These are phyloP conservation scores for Boehmeria nivea DNA, from an alignment of 306 rosid species.

Conservation along the genomic window DNA sequence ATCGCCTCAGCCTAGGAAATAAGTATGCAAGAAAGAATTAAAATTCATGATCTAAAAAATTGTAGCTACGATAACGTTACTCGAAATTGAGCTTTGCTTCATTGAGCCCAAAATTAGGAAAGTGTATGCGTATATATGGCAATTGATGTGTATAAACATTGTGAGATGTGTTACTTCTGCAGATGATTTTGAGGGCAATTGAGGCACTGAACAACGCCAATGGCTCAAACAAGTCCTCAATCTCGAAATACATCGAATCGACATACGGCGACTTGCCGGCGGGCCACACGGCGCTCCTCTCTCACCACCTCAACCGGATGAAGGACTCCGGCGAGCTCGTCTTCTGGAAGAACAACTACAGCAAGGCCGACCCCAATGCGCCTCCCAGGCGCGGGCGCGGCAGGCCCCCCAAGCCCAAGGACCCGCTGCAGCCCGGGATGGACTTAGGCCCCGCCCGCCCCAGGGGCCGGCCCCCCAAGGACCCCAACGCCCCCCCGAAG, in stretches of 20 bases:
- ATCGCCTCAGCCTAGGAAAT: no score
- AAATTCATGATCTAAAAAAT: no score
- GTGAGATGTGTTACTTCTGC: slow-evolving; percentile 4
- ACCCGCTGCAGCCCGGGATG: slow-evolving; percentile 19
- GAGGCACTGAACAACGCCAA: slow-evolving; percentile 43
- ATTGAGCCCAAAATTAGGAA: not conserved
- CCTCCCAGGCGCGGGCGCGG: slow-evolving; percentile 79
- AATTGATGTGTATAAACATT: no score
- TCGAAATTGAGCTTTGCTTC: not conserved
- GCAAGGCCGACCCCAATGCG: slow-evolving; percentile 48
- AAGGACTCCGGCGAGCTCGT: slow-evolving; percentile 52
- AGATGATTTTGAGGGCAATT: slow-evolving; percentile 71
- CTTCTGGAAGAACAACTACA: slow-evolving; percentile 73
- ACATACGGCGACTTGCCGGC: slow-evolving; percentile 61
- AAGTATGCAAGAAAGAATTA: no score
- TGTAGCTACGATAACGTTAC: no score
- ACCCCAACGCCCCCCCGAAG: slow-evolving; percentile 45
- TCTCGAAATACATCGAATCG: slow-evolving; percentile 72
- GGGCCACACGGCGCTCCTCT: slow-evolving; percentile 51
- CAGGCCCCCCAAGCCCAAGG: slow-evolving; percentile 31
- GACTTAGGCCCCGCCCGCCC: slow-evolving; percentile 37
- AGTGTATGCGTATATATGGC: not conserved
- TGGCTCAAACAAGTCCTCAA: slow-evolving; percentile 71
- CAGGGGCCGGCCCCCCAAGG: slow-evolving; percentile 79
- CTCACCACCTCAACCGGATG: slow-evolving; percentile 61